Base-by-base conservation (phyloP, 805 yeast species). In the Ogataea zsoltii region DNA sequence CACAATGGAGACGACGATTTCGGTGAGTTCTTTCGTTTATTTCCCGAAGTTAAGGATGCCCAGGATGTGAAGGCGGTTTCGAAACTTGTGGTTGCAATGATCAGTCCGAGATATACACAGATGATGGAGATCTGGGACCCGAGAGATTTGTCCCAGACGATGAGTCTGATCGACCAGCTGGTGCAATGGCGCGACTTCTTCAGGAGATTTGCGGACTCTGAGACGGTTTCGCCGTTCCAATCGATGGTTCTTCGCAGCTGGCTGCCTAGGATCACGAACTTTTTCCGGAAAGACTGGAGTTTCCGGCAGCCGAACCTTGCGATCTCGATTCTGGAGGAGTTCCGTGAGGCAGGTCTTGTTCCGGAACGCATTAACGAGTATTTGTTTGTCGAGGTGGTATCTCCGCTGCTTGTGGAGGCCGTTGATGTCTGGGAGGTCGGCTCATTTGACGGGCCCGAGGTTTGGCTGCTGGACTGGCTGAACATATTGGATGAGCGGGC, bases 71-170 rank as follows among this genome's bases (percentile, higher is more conserved):
- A 31, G 23, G 17, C 34, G 25, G 33, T 55, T 14, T 48, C 46
- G 1, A 54, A 52, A 13, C 18, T 59, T 3, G 37, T 60, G 2
- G 36, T 55, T 5, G 49, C 65, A 1, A 29, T 55, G 7, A 14
- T 68, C 4, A 50, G 48, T 13, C 62, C 67, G 1, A n/a, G 46
- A 3, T 42, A 61, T 16, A 12, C 30, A 1, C 11, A 33, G 3
- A 25, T 52, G 6, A 49, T 74, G 18, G 53, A 50, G 1, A 4
- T 45, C 2, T 77, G 81, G 78, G 58, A 66, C 33, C 72, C 75
- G 0, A 49, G 61, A 3, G 56, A 62, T 12, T 53, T 73, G 7
- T 61, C 66, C 2, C 51, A 58, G 9, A 58, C 63, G 1, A 46
- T 48, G 11, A 50, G 46, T 2, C 41, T 73, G 11, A 49, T 66